Evolutionary conservation across 2,329 filamentous ascomycete genomes (phyloP).

Genomic region (Septoria linicola): DNA sequence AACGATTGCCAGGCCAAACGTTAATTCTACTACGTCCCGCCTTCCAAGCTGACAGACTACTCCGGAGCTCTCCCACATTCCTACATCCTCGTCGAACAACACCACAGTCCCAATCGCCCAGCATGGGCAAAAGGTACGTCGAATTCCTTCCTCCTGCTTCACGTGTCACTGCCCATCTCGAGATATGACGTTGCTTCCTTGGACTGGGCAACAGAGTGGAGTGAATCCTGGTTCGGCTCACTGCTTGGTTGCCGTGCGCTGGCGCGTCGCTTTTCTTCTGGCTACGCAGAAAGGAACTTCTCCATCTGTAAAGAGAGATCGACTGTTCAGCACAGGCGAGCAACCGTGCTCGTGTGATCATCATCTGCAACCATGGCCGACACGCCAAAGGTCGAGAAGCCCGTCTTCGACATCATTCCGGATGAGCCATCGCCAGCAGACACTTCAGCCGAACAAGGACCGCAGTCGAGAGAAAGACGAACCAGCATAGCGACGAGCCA

Average conservation of each 20-base stretch:
- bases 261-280: conserved; percentile 1
- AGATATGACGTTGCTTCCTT: conserved; percentile 19
- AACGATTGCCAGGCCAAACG: too few relatives aligned
- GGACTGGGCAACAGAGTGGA: conserved; percentile 1
- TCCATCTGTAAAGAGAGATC: not conserved
- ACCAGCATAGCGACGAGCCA: conserved; percentile 31
- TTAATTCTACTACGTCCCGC: too few relatives aligned
- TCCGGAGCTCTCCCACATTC: too few relatives aligned
- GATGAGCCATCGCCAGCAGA: conserved; percentile 7
- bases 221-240: conserved; percentile 9
- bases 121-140: conserved; percentile 36
- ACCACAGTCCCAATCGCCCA: conserved; percentile 13
- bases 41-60: too few relatives aligned
- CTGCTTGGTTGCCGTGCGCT: conserved; percentile 5
- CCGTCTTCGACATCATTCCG: conserved; percentile 31
- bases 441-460: conserved; percentile 10
- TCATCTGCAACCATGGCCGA: conserved; percentile 24
- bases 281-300: not conserved
- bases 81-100: too few relatives aligned
- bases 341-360: not conserved
- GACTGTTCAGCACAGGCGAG: not conserved
- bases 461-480: conserved; percentile 11
- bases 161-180: conserved; percentile 7
- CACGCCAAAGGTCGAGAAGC: conserved; percentile 23
- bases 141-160: conserved; percentile 12